Evolutionary conservation across 2,329 filamentous ascomycete species (phyloP).

Genomic region (Sarocladiaceae sp.): DNA sequence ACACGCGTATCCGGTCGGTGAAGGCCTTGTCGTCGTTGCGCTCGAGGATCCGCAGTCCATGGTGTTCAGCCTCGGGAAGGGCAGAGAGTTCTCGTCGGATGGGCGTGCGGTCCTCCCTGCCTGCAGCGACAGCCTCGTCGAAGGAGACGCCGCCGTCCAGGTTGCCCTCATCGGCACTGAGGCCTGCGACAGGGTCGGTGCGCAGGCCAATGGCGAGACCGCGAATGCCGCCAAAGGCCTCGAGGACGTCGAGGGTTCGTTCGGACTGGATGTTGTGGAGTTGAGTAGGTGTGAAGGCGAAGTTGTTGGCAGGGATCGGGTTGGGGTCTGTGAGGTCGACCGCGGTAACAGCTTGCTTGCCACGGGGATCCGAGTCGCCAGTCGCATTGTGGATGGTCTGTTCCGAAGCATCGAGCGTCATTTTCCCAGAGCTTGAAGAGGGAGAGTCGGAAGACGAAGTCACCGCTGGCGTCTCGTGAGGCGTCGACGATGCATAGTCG

Average conservation of each 20-base stretch:
- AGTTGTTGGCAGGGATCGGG: constrained; percentile 32
- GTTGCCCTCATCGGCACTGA: constrained; percentile 42
- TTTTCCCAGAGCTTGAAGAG: background rate
- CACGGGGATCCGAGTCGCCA: background rate
- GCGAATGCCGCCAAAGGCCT: constrained; percentile 44
- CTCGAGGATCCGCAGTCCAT: constrained; percentile 24
- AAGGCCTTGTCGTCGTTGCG: constrained; percentile 18
- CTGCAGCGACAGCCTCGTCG: constrained; percentile 40
- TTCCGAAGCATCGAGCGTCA: background rate
- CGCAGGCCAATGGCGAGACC: constrained; percentile 47
- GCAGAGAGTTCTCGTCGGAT: constrained; percentile 12
- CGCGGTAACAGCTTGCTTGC: background rate
- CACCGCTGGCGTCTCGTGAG: background rate
- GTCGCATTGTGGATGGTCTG: background rate
- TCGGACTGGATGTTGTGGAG: constrained; percentile 47
- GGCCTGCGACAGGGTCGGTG: constrained; percentile 39
- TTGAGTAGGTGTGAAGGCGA: constrained; percentile 48
- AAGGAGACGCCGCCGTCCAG: constrained; percentile 40
- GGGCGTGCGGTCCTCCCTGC: constrained; percentile 23
- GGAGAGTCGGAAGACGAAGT: background rate
- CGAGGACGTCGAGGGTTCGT: constrained; percentile 40
- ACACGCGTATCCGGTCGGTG: constrained; percentile 62
- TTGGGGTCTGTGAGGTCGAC: constrained; percentile 20
- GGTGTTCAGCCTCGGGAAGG: constrained; percentile 15
- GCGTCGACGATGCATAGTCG: constrained; percentile 2